Evolutionary conservation across 2,329 filamentous ascomycete genomes (phyloP).

Genomic region (Phoma sp.): DNA sequence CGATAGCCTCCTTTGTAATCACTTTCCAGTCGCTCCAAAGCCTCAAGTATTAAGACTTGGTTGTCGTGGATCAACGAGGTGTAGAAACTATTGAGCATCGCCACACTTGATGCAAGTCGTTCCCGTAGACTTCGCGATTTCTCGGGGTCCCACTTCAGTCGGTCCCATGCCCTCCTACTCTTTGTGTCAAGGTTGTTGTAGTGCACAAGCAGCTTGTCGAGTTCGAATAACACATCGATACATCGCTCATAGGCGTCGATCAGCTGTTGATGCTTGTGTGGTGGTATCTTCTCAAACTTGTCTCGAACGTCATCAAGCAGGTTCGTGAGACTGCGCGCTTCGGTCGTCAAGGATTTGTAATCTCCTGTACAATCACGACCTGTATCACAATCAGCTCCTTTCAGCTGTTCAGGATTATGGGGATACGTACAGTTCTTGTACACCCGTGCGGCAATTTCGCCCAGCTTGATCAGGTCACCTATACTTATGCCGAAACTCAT

Average conservation of each 20-base stretch:
- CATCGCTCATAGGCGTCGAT: slow-evolving; percentile 32
- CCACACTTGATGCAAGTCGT: slow-evolving; percentile 31
- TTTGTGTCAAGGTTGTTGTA: slow-evolving; percentile 41
- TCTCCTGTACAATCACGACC: slow-evolving; percentile 40
- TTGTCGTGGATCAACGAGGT: slow-evolving; percentile 36
- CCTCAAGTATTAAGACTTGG: slow-evolving; percentile 38
- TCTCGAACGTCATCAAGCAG: slow-evolving; percentile 38
- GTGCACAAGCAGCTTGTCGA: slow-evolving; percentile 33
- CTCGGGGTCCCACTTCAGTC: slow-evolving; percentile 38
- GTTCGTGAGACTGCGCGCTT: slow-evolving; percentile 37
- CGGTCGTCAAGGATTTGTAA: slow-evolving; percentile 35
- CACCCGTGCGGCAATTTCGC: slow-evolving; percentile 30
- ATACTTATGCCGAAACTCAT: slow-evolving; percentile 39
- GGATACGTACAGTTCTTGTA: slow-evolving; percentile 34
- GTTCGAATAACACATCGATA: slow-evolving; percentile 35
- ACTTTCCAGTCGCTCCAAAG: slow-evolving; percentile 36
- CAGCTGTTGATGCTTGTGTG: slow-evolving; percentile 28
- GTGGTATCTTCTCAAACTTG: slow-evolving; percentile 34
- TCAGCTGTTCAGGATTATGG: too few species aligned
- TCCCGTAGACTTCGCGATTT: slow-evolving; percentile 28
- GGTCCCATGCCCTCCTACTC: slow-evolving; percentile 39
- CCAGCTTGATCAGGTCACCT: slow-evolving; percentile 36
- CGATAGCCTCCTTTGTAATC: slow-evolving; percentile 40
- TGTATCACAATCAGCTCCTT: slow-evolving; percentile 10
- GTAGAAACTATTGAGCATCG: slow-evolving; percentile 39